Evolutionary conservation across 495 filamentous ascomycete genomes (phyloP).

Genomic region (Parathielavia appendiculata): DNA sequence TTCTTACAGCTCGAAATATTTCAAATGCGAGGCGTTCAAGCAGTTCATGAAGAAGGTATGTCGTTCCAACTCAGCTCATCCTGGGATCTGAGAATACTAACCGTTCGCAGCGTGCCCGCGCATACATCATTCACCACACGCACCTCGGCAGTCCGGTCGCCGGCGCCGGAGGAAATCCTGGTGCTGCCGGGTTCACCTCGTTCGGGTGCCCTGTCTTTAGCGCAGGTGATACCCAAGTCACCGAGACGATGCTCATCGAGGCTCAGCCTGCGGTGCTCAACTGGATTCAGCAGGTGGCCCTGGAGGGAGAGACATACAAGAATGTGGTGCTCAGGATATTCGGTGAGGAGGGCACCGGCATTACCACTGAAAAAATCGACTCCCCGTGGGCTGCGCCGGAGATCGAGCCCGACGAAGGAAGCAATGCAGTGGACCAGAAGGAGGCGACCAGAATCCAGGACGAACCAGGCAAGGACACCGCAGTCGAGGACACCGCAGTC

Average conservation of each 20-base stretch:
- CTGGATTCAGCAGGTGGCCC: constrained; percentile 44
- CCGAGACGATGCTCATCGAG: constrained; percentile 38
- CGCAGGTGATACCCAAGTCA: constrained; percentile 34
- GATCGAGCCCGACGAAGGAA: constrained; percentile 1
- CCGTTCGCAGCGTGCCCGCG: constrained; percentile 49
- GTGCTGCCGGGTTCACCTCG: constrained; percentile 26
- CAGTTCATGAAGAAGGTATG: constrained; percentile 46
- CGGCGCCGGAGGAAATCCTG: constrained; percentile 38
- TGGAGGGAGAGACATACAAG: constrained; percentile 26
- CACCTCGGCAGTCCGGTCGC: constrained; percentile 46
- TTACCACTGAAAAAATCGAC: background rate
- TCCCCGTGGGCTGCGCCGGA: constrained; percentile 11
- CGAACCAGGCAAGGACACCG: background rate
- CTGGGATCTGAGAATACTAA: background rate
- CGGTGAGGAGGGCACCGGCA: constrained; percentile 3
- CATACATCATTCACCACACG: constrained; percentile 51
- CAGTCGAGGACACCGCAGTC: background rate
- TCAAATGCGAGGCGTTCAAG: constrained; percentile 38
- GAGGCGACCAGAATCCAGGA: too few species aligned
- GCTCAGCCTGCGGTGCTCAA: constrained; percentile 34
- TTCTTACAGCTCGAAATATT: constrained; percentile 26
- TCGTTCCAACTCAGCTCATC: background rate
- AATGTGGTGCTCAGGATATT: constrained; percentile 32
- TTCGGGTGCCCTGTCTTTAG: constrained; percentile 46
- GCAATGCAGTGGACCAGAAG: background rate